Evolutionary conservation across 108 stramenopile genomes (phyloP), one percentile per base, ranked within the genome.

Genomic region (Aurantiochytrium sp.): DNA sequence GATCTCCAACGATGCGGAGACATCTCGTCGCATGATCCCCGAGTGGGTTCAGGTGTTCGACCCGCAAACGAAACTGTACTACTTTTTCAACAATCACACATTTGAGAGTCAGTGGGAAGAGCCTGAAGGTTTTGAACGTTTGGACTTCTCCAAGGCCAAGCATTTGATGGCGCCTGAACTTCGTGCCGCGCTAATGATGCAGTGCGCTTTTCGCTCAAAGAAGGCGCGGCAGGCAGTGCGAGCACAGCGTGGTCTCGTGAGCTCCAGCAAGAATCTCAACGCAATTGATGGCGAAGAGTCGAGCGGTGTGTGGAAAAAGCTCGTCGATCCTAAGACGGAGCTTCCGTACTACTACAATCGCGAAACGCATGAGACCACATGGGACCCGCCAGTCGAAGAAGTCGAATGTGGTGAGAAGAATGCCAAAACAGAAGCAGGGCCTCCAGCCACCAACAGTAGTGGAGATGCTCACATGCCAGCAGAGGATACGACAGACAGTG

Each of bases 121-220:
- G 49, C 76, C 76, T 55, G 76, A 28, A 6, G 51, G 51, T 12
- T 83, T 53, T 4, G n/a, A 28, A 23, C 45, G 51, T 12, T 3
- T 21, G n/a, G 76, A 83, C 4, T 35, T 53, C 23, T 6, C 23
- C n/a, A 83, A 83, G 51, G 76, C 76, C 45, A 35, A 83, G 51
- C 76, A 53, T 45, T 45, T 83, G 18, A 83, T 83, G 76, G 76
- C 76, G n/a, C 76, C 76, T 2, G 76, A 83, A 23, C 76, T 83
- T 4, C 45, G 76, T 18, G 76, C 76, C 49, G 76, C 76, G 1
- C 44, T 83, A 1, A 47, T 83, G 49, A 53, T 83, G 76, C 76
- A 83, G 51, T 53, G 51, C 28, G 76, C 76, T 3, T 83, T 83
- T 83, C 45, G 76, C n/a, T 12, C 76, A 18, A 21, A 53, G 5